A percentile compares a stretch with the other conserved stretches of the same genome.
Conservation (phyloP, 257 asterid genomes). For the Henckelia pumila region DNA sequence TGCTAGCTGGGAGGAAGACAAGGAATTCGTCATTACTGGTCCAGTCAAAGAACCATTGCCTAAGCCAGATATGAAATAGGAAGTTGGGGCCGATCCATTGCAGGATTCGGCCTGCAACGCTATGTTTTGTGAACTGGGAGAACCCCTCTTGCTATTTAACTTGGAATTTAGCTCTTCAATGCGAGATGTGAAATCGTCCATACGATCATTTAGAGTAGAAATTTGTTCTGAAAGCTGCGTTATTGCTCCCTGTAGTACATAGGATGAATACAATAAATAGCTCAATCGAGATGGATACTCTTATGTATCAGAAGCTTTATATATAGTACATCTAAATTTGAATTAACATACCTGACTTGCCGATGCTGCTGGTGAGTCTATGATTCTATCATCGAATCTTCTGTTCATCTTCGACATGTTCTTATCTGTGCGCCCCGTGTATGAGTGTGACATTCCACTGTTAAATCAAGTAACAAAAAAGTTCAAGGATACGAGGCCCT, state of each 20-base stretch:
- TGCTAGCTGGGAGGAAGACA: constrained; percentile 70
- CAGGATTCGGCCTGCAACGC: constrained; percentile 55
- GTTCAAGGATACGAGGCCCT: constrained; percentile 5
- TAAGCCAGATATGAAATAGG: constrained; percentile 75
- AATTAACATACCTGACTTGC: constrained; percentile 46
- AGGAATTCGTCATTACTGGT: constrained; percentile 60
- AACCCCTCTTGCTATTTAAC: constrained; percentile 45
- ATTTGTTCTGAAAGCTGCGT: constrained; percentile 85
- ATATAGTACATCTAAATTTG: not conserved
- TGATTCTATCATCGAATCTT: constrained; percentile 50
- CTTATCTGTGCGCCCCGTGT: constrained; percentile 63
- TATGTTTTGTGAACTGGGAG: constrained; percentile 54
- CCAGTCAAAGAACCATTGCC: constrained; percentile 85
- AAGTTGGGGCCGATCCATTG: constrained; percentile 83
- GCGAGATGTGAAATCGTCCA: constrained; percentile 81
- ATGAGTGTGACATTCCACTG: constrained; percentile 91
- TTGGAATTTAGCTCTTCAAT: constrained; percentile 77
- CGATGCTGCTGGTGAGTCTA: constrained; percentile 41
- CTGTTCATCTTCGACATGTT: constrained; percentile 45
- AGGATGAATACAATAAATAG: constrained; percentile 1
- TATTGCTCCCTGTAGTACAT: constrained; percentile 50
- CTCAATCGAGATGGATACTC: not conserved
- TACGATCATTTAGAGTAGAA: constrained; percentile 71
- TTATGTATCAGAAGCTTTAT: not conserved
- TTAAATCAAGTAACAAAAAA: constrained; percentile 12